These are phyloP conservation scores for Pestalotiopsis sp. DNA, from an alignment of 2,329 filamentous ascomycete species.

Conservation along the genomic window DNA sequence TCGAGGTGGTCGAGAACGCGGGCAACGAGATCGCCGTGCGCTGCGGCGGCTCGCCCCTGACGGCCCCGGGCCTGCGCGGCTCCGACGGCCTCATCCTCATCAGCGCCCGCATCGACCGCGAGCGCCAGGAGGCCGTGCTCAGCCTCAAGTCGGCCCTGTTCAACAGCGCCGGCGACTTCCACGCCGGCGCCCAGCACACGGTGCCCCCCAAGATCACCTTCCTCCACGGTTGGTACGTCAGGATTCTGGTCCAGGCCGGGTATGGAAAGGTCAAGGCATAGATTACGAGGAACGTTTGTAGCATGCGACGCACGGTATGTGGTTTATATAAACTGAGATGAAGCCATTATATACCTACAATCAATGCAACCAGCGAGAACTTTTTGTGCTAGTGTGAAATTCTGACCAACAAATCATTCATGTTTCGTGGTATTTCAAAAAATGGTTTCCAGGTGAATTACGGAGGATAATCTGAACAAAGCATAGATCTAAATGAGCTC, in stretches of 20 bases:
- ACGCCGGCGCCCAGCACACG: slow-evolving; percentile 22
- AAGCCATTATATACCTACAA: too few species aligned
- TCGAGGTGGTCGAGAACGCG: slow-evolving; percentile 34
- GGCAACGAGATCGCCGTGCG: slow-evolving; percentile 33
- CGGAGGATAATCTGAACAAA: too few species aligned
- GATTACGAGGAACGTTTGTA: not conserved
- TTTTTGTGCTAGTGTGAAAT: too few species aligned
- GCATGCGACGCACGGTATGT: too few species aligned
- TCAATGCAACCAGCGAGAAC: too few species aligned
- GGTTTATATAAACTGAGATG: too few species aligned
- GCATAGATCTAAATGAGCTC: too few species aligned
- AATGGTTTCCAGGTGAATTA: too few species aligned
- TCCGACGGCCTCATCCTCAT: slow-evolving; percentile 34
- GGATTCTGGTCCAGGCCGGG: slow-evolving; percentile 29
- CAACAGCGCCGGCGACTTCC: slow-evolving; percentile 27
- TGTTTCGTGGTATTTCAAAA: too few species aligned
- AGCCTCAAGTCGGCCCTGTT: slow-evolving; percentile 34
- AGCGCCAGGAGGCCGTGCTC: slow-evolving; percentile 31
- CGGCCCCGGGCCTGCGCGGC: slow-evolving; percentile 26
- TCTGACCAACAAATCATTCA: too few species aligned
- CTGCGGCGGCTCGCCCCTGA: slow-evolving; percentile 32
- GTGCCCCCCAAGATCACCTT: slow-evolving; percentile 29
- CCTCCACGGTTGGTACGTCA: slow-evolving; percentile 33
- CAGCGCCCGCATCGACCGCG: slow-evolving; percentile 32
- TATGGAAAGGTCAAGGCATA: slow-evolving; percentile 28